Evolutionary conservation across 345 rosid species (phyloP).

Genomic region (Murraya paniculata): DNA sequence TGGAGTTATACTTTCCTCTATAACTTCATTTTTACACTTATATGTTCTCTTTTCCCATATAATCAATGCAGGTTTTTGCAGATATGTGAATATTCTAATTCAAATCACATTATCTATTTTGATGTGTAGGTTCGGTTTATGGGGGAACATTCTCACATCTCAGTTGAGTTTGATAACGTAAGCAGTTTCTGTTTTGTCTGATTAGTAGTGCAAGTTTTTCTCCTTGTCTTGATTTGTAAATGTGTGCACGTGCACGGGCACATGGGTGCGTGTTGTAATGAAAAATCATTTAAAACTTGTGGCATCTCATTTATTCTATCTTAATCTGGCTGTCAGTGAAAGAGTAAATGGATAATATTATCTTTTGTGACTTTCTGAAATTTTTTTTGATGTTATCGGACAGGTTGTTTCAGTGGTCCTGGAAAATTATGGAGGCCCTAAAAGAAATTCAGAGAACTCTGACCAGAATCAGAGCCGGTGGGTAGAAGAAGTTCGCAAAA

Average conservation of each 20-base stretch:
- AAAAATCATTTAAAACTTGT: background rate
- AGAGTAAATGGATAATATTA: background rate
- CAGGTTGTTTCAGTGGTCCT: slow-evolving; percentile 88
- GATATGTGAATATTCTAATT: slow-evolving; percentile 20
- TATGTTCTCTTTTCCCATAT: background rate
- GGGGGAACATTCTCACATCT: slow-evolving; percentile 74
- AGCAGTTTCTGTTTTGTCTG: slow-evolving; percentile 21
- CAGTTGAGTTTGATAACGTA: slow-evolving; percentile 71
- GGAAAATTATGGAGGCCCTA: slow-evolving; percentile 63
- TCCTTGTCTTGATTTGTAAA: background rate
- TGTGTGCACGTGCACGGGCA: too few relatives aligned
- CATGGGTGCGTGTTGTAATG: background rate
- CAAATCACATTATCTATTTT: slow-evolving; percentile 22
- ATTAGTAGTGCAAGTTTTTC: background rate
- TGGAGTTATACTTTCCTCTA: background rate
- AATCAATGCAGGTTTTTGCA: background rate
- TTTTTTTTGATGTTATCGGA: background rate
- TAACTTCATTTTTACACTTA: background rate
- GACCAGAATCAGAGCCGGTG: slow-evolving; percentile 42
- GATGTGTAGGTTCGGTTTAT: slow-evolving; percentile 63
- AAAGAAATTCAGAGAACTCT: slow-evolving; percentile 41
- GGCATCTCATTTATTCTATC: background rate
- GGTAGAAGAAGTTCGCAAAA: slow-evolving; percentile 75
- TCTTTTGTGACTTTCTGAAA: background rate
- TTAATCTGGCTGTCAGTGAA: background rate